Evolutionary conservation across 495 filamentous ascomycete genomes (phyloP), one percentile per base, ranked within the genome.

Genomic region (Neurospora sp.): DNA sequence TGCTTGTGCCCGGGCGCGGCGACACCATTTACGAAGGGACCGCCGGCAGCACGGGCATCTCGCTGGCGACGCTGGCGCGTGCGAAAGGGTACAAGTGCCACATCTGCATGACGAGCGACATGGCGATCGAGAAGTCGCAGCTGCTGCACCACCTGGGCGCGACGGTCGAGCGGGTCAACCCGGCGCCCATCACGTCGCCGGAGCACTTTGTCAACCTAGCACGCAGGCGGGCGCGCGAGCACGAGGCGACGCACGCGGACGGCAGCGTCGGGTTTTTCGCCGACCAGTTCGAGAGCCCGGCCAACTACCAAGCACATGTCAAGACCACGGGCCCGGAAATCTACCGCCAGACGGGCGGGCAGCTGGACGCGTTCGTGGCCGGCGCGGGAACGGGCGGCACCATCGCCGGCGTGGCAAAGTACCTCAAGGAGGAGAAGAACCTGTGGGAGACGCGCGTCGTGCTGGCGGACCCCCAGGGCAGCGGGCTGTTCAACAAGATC

Each of bases 11-110:
- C 0, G 83, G 91, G 76, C 89, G 91, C 31, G 95, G 94, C 71
- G 96, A 98, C 78, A 94, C 90, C 27, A 92, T 99, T 76, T 99
- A 98, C 82, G 96, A 99, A 83, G 96, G 96, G 68, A 99, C 96
- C 7, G 95, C 97, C 14, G 96, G 96, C 71, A 94, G 91, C 70
- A 97, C 93, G 0, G 94, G 95, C 6, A 97, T 99, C 73, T 98
- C 96, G 4, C 85, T 99, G 27, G 96, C 96, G 4, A 91, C 92
- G 3, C 86, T 99, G 68, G 93, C 93, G 44, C 87, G 94, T 74
- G 95, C 96, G 22, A 88, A 90, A 75, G 96, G 96, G 20, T 98
- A 98, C 80, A 85, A 91, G 48, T 93, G 94, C 7, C 91, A 98
- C 80, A 99, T 99, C 75, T 97, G 93, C 85, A 97, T 99, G 93